Evolutionary conservation across 345 rosid genomes (phyloP).

Genomic region (Melaleuca quinquenervia): DNA sequence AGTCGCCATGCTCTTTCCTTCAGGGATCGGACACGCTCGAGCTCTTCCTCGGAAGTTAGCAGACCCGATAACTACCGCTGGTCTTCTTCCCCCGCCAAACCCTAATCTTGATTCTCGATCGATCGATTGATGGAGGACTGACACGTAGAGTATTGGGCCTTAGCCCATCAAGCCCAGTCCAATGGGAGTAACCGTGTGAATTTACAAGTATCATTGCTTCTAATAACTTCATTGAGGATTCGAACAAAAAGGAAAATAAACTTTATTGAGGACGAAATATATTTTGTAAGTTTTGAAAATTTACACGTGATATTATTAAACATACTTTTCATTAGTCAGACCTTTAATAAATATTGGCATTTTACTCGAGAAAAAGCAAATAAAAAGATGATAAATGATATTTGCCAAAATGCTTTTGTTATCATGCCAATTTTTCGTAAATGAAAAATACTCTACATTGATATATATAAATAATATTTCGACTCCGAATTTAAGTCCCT

Average conservation of each 20-base stretch:
- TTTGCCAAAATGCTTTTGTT: background rate
- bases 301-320: background rate
- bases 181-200: background rate
- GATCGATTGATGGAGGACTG: background rate
- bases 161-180: background rate
- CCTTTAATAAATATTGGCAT: background rate
- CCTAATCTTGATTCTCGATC: background rate
- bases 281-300: background rate
- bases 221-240: background rate
- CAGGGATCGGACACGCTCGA: background rate
- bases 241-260: background rate
- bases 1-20: conserved; percentile 3
- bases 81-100: background rate
- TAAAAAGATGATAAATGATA: background rate
- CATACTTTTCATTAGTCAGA: background rate
- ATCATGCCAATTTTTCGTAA: background rate
- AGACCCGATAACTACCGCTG: background rate
- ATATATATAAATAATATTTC: background rate
- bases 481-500: background rate
- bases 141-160: background rate
- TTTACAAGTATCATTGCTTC: background rate
- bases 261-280: background rate
- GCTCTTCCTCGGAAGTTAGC: background rate
- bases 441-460: rapidly evolving
- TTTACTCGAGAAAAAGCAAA: background rate